These are phyloP conservation scores for Aschersonia sp. DNA, from an alignment of 2,329 filamentous ascomycete genomes.

Conservation along the genomic window DNA sequence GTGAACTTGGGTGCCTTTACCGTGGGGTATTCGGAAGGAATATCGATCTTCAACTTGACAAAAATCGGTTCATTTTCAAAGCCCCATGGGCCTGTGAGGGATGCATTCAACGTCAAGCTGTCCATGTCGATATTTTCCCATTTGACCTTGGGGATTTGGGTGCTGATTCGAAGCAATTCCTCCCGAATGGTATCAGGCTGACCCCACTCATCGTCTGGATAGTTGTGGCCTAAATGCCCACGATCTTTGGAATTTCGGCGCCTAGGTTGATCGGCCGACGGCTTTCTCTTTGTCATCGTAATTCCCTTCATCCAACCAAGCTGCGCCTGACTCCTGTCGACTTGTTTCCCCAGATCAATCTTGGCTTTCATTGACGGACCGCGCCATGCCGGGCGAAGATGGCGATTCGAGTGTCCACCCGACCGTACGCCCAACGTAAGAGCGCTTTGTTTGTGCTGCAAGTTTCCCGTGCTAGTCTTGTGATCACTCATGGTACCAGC, in stretches of 20 bases:
- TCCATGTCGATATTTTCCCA: constrained; percentile 54
- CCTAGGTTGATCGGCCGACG: constrained; percentile 20
- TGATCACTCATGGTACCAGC: constrained; percentile 47
- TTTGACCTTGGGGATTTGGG: constrained; percentile 46
- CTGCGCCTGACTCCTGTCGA: constrained; percentile 37
- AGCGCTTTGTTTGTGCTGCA: constrained; percentile 27
- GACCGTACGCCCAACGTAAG: constrained; percentile 29
- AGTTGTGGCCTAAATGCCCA: constrained; percentile 33
- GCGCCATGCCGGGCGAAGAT: constrained; percentile 29
- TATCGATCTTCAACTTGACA: constrained; percentile 45
- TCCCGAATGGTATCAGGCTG: constrained; percentile 49
- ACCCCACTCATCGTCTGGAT: constrained; percentile 41
- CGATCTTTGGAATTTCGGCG: constrained; percentile 38
- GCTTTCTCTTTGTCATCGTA: constrained; percentile 43
- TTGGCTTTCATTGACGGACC: constrained; percentile 46
- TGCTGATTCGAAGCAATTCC: constrained; percentile 47
- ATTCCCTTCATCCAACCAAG: constrained; percentile 59
- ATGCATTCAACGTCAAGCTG: constrained; percentile 40
- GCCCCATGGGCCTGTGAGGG: constrained; percentile 51
- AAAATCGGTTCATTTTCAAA: constrained; percentile 40
- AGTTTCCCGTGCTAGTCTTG: constrained; percentile 28
- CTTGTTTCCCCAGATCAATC: constrained; percentile 21
- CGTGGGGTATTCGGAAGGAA: constrained; percentile 45
- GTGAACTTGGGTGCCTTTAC: constrained; percentile 40
- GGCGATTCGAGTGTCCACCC: constrained; percentile 12